Evolutionary conservation across 1,139 yeast species (phyloP), one percentile per base, ranked within the genome.

Genomic region (Wickerhamomyces sp.): DNA sequence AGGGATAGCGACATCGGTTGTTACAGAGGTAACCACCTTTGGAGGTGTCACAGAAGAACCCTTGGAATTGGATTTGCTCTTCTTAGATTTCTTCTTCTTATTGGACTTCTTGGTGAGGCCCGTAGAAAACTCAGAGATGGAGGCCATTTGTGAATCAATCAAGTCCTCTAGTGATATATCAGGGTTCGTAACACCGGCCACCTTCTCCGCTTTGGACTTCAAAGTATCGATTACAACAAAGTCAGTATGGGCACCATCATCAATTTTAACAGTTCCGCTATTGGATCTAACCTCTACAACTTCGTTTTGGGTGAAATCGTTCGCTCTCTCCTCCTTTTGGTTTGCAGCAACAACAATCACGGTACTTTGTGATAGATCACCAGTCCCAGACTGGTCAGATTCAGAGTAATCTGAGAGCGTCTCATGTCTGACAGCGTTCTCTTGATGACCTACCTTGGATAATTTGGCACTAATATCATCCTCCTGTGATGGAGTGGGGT

Each of bases 131-230:
- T 49, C 46, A 22, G 51, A 40, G 32, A 42, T 53, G 23, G 49
- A 49, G 26, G 47, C 58, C 40, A 43, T 42, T 37, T 41, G 54
- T 11, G 57, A 51, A 26, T 51, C 55, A 30, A 51, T 50, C 23
- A 51, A 37, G n/a, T 49, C 54, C 24, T 47, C 54, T 26, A 51
- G 30, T 1, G 48, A 42, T 37, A 50, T 26, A 5, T 33, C 42
- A 20, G 37, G 16, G 4, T 33, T 30, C 8, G 30, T 27, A 35
- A 37, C 13, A 6, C 16, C 18, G 8, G 15, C 6, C 12, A 15
- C n/a, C 5, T 14, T 14, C 16, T 30, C 40, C 3, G 25, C 27
- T n/a, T 38, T 37, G 10, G 37, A 26, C 5, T 36, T n/a, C 26
- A 37, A 31, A 17, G 30, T 28, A 28, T 46, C 48, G 17, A 47